Evolutionary conservation across 306 rosid genomes (phyloP), one percentile per base, ranked within the genome.

Genomic region (Fagus crenata): DNA sequence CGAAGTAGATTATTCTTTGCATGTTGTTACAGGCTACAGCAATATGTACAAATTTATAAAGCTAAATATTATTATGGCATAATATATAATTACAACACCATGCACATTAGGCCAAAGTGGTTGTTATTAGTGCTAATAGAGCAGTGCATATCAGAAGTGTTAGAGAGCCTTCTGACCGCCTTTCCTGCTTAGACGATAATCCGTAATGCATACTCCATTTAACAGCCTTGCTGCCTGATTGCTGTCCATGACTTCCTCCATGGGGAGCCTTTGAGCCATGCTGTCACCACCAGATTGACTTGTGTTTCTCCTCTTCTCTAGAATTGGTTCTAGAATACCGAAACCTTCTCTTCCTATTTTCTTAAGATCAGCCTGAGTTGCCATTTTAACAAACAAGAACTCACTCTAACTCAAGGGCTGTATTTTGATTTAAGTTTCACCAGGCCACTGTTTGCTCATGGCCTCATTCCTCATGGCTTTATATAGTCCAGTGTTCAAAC

Each of bases 191-290:
- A 18, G 28, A n/a, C 35, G 64, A 58, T 28, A 58, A 6, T 28
- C 36, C 0, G 14, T 8, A 56, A 58, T 8, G 35, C 13, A 58
- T 2, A 58, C 64, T 58, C 36, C 36, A 2, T 58, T 13, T 3
- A 58, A 9, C 14, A 58, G 35, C 14, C 11, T 46, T 13, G 14
- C 64, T 2, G 35, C 64, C 35, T 28, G 64, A 22, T 7, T 22
- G 64, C 35, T 58, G 36, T 58, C 64, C 64, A 18, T 58, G 64
- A 58, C 64, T 58, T 58, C 64, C 64, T 58, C 64, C 64, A 22
- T 28, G 5, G 64, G 33, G 36, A 18, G 1, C 35, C 64, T 28
- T 58, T 58, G 9, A 58, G 8, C 35, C 14, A 3, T 6, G 6
- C 12, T 18, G 7, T 58, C 36, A 9, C 64, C 35, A 58, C 13